A percentile compares a stretch with the other conserved stretches of the same genome.
Conservation (phyloP, 176 grass and related monocot species). For the Aegilops sharonensis region DNA sequence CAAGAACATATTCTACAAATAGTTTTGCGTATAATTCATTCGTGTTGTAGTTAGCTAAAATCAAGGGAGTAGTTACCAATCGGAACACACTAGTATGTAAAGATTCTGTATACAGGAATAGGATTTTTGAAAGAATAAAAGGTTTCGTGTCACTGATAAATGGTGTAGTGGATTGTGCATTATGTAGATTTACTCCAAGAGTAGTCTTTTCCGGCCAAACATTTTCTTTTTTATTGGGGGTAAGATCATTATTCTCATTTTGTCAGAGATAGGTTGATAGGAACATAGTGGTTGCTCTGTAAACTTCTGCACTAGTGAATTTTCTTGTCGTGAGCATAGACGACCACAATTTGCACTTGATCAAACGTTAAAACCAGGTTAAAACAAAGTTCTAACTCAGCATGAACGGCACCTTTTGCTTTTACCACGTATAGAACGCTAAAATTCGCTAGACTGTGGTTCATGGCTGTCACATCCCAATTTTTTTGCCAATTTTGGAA, state of each 20-base stretch:
- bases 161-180: not conserved
- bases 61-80: no score
- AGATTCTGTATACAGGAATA: no score
- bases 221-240: not conserved
- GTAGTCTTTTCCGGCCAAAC: not conserved
- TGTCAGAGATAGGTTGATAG: not conserved
- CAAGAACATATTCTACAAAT: no score
- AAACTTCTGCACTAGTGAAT: not conserved
- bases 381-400: not conserved
- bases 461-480: no score
- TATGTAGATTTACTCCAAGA: not conserved
- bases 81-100: no score
- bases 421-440: no score
- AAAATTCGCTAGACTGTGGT: no score
- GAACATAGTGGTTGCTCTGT: not conserved
- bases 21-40: no score
- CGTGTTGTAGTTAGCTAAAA: no score
- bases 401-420: not conserved
- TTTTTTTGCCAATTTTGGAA: no score
- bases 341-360: not conserved
- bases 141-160: not conserved
- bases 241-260: not conserved
- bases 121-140: no score
- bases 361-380: not conserved
- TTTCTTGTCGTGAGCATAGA: not conserved